Evolutionary conservation across 306 rosid species (phyloP).

Genomic region (Glycyrrhiza uralensis): DNA sequence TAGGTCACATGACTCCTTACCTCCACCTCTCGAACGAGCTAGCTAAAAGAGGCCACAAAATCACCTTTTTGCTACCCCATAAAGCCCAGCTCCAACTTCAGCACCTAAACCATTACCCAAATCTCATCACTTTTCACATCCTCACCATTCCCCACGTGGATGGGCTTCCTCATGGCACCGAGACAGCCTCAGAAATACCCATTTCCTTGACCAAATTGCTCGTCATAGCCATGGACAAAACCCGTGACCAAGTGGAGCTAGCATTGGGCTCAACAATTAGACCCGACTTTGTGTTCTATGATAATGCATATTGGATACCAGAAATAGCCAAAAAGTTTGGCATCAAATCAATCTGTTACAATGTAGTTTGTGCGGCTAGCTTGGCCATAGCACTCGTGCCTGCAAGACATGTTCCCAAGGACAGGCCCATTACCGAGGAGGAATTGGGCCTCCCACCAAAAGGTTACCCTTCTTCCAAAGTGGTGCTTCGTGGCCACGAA

Average conservation of each 20-base stretch:
- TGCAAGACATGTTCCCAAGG: slow-evolving; percentile 16
- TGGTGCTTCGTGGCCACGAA: slow-evolving; percentile 41
- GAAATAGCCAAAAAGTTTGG: slow-evolving; percentile 10
- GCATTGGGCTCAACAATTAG: background rate
- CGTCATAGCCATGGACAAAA: slow-evolving; percentile 31
- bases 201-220: slow-evolving; percentile 16
- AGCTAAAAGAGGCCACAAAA: slow-evolving; percentile 40
- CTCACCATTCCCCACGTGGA: slow-evolving; percentile 32
- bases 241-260: slow-evolving; percentile 25
- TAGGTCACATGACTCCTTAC: slow-evolving; percentile 54
- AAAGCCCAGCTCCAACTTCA: slow-evolving; percentile 31
- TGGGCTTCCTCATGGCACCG: slow-evolving; percentile 42
- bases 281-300: slow-evolving; percentile 43
- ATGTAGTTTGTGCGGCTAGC: slow-evolving; percentile 38
- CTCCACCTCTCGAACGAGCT: slow-evolving; percentile 52
- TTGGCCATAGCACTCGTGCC: slow-evolving; percentile 35
- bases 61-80: slow-evolving; percentile 34
- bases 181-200: slow-evolving; percentile 46
- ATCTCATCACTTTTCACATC: slow-evolving; percentile 38
- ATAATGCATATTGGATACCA: slow-evolving; percentile 45
- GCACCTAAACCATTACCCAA: slow-evolving; percentile 25
- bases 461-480: slow-evolving; percentile 51
- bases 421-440: slow-evolving; percentile 29
- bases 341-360: slow-evolving; percentile 29
- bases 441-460: slow-evolving; percentile 39